Evolutionary conservation across 306 rosid genomes (phyloP).

Genomic region (Fagus sylvatica): DNA sequence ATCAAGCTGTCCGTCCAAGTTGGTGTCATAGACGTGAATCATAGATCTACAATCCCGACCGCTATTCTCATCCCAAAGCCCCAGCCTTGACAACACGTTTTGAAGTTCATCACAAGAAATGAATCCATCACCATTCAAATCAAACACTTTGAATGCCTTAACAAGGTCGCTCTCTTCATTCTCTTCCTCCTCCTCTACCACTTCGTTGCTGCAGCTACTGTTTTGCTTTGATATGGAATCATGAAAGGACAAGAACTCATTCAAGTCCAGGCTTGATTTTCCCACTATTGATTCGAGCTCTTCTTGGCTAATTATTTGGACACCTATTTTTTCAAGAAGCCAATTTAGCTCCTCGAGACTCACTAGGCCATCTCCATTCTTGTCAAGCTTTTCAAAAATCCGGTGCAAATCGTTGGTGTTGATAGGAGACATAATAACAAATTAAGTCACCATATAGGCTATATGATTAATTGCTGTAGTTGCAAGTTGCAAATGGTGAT

Average conservation of each 20-base stretch:
- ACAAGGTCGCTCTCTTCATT: constrained; percentile 54
- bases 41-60: constrained; percentile 51
- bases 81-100: constrained; percentile 57
- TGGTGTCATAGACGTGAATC: constrained; percentile 63
- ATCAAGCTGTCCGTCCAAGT: constrained; percentile 77
- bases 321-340: constrained; percentile 42
- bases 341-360: constrained; percentile 61
- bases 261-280: constrained; percentile 43
- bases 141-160: constrained; percentile 75
- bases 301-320: constrained; percentile 19
- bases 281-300: constrained; percentile 60
- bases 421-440: constrained; percentile 44
- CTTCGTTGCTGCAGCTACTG: constrained; percentile 23
- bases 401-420: constrained; percentile 52
- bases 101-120: constrained; percentile 65
- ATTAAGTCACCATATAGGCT: constrained; percentile 1
- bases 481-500: too few relatives aligned
- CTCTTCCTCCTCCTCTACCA: constrained; percentile 7
- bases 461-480: background rate
- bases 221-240: constrained; percentile 44
- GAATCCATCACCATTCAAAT: constrained; percentile 75
- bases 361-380: constrained; percentile 58
- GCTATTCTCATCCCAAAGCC: constrained; percentile 50
- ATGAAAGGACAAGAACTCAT: constrained; percentile 64
- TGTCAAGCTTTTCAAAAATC: constrained; percentile 66